A percentile compares a stretch with the other conserved stretches of the same genome.
Conservation (phyloP, 106 monocot genomes). For the Dendrobium chrysotoxum region DNA sequence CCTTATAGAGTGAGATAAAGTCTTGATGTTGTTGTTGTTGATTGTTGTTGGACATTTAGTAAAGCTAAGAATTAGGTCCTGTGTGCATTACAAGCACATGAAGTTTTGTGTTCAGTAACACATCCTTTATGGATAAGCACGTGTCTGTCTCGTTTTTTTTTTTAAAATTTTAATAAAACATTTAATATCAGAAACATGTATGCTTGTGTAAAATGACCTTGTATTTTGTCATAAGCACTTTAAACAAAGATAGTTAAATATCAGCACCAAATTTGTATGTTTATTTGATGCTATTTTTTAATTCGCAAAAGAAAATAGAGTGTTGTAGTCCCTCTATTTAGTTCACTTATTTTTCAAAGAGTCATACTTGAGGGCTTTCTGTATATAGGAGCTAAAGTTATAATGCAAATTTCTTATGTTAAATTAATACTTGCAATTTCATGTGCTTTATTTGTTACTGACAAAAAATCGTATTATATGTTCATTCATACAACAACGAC, state of each 20-base stretch:
- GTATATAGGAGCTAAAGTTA: background rate
- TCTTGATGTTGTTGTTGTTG: no score
- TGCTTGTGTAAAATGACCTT: background rate
- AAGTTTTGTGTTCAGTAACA: background rate
- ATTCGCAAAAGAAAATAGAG: background rate
- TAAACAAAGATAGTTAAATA: background rate
- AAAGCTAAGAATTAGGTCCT: background rate
- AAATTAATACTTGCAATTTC: conserved; percentile 1
- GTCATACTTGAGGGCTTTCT: background rate
- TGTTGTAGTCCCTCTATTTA: background rate
- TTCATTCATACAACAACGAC: background rate
- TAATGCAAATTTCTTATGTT: background rate
- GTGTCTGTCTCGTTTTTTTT: background rate
- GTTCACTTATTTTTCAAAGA: background rate
- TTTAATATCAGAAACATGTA: background rate
- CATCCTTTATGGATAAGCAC: background rate
- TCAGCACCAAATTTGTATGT: background rate
- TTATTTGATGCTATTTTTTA: background rate
- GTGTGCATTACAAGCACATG: background rate
- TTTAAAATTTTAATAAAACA: background rate
- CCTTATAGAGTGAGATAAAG: no score
- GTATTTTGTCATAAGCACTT: background rate
- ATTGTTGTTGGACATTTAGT: background rate
- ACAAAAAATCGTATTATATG: background rate
- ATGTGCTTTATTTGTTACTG: background rate